A percentile compares a stretch with the other conserved stretches of the same genome.
Evolutionary conservation across 2,329 filamentous ascomycete species (phyloP).

Genomic region (Microsporum ferrugineum): DNA sequence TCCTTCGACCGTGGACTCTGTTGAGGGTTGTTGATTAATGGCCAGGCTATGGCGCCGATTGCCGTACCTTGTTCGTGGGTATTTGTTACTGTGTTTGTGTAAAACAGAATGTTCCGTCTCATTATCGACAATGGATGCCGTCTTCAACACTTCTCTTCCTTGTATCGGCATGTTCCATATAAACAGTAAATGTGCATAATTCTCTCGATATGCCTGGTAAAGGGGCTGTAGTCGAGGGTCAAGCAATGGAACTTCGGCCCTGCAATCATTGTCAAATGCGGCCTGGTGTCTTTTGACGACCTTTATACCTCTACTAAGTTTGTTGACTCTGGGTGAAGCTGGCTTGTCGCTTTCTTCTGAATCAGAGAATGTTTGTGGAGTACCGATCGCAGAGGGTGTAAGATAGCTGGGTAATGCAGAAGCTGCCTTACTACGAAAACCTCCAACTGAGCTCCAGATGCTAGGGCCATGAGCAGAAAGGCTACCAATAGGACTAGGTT

Average conservation of each 20-base stretch:
- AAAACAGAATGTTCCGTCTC: neutral
- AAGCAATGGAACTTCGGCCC: slow-evolving; percentile 38
- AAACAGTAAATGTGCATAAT: slow-evolving; percentile 49
- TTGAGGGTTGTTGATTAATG: neutral
- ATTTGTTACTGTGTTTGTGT: neutral
- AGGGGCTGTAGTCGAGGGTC: slow-evolving; percentile 38
- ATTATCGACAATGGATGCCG: slow-evolving; percentile 24
- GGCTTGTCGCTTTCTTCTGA: slow-evolving; percentile 27
- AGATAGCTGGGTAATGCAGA: slow-evolving; percentile 23
- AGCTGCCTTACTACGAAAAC: slow-evolving; percentile 12
- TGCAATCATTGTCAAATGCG: slow-evolving; percentile 44
- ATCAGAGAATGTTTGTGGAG: slow-evolving; percentile 27
- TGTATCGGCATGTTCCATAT: slow-evolving; percentile 46
- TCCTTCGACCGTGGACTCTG: slow-evolving; percentile 16
- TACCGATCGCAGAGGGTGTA: slow-evolving; percentile 21
- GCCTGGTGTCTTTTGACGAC: slow-evolving; percentile 46
- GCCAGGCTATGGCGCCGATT: neutral
- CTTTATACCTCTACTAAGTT: slow-evolving; percentile 27
- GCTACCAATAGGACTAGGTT: slow-evolving; percentile 28
- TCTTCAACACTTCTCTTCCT: slow-evolving; percentile 48
- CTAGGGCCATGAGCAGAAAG: slow-evolving; percentile 21
- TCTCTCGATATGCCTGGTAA: slow-evolving; percentile 43
- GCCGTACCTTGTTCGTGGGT: neutral
- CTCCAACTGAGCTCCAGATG: slow-evolving; percentile 22
- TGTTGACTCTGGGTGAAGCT: slow-evolving; percentile 18